Base-by-base conservation (phyloP, 805 yeast genomes). In the Candida chilensis region DNA sequence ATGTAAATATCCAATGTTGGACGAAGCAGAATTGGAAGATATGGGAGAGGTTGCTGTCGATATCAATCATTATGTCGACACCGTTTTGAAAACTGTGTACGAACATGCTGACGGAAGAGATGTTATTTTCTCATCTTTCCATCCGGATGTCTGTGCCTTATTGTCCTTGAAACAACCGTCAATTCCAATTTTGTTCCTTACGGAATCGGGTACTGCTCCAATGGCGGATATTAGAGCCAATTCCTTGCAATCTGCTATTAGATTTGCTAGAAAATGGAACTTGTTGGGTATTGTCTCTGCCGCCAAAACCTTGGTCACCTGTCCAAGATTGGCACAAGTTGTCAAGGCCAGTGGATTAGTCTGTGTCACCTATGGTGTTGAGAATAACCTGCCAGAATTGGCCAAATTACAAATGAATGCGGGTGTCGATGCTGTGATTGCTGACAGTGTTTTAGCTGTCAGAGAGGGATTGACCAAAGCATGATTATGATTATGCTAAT, bases 381-480 rank as follows among this genome's bases (percentile, higher is more conserved):
- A 71, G 48, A 90, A 90, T 52, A 90, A 90, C 45, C 76, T 74
- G 20, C 95, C 96, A 0, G 86, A 74, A 34, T 76, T 77, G 37
- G 87, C 94, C 17, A 77, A 75, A 41, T 60, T 82, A 34, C 96
- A 90, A 54, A 79, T 90, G 79, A 76, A 74, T 38, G 88, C 94
- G 3, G 97, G 97, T 6, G 95, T 90, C 9, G 97, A 90, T 63
- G 98, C 98, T 0, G 96, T 90, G n/a, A 90, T 90, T 56, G 96
- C 85, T 3, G 97, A 90, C 54, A 78, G 85, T 32, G 97, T 90
- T 2, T 64, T 88, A 45, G 96, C 95, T 0, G 94, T 88, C n/a
- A 67, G 95, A 48, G 80, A 80, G 43, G 95, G 84, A 5, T 64
- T 88, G 37, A 71, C 57, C 2, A 50, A 48, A 28, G 49, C n/a